Evolutionary conservation across 1,284 basidiomycete species (phyloP).

Genomic region (Rhodotorula sp.): DNA sequence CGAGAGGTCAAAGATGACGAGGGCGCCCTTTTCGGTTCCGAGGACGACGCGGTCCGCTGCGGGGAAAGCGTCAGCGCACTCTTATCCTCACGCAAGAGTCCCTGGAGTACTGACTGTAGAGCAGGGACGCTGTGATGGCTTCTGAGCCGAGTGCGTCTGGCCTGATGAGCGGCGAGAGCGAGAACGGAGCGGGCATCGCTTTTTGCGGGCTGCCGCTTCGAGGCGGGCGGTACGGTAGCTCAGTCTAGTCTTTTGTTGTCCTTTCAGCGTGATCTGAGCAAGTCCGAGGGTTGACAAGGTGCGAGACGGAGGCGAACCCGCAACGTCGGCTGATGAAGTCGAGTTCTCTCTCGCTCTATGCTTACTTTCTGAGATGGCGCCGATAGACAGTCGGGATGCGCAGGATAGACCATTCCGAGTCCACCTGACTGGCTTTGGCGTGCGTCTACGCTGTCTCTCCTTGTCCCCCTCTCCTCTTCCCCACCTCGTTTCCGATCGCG

Average conservation of each 20-base stretch:
- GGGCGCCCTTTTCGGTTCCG: slow-evolving; percentile 35
- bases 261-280: too few species aligned
- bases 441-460: background rate
- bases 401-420: slow-evolving; percentile 1
- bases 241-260: background rate
- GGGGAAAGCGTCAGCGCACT: background rate
- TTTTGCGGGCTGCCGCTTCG: too few species aligned
- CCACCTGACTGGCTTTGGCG: slow-evolving; percentile 29
- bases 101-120: slow-evolving; percentile 23
- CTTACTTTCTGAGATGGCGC: background rate
- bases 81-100: too few species aligned
- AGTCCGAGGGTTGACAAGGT: too few species aligned
- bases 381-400: background rate
- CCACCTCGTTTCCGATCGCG: background rate
- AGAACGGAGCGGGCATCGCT: slow-evolving; percentile 17
- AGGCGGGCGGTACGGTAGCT: background rate
- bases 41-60: slow-evolving; percentile 36
- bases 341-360: background rate
- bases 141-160: slow-evolving; percentile 28
- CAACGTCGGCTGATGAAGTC: background rate
- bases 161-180: slow-evolving; percentile 24
- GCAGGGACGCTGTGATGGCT: slow-evolving; percentile 20
- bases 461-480: background rate
- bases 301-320: too few species aligned
- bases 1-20: slow-evolving; percentile 35